These are phyloP conservation scores for Paramecium octaurelia DNA, from an alignment of 73 alveolate species.

Conservation along the genomic window DNA sequence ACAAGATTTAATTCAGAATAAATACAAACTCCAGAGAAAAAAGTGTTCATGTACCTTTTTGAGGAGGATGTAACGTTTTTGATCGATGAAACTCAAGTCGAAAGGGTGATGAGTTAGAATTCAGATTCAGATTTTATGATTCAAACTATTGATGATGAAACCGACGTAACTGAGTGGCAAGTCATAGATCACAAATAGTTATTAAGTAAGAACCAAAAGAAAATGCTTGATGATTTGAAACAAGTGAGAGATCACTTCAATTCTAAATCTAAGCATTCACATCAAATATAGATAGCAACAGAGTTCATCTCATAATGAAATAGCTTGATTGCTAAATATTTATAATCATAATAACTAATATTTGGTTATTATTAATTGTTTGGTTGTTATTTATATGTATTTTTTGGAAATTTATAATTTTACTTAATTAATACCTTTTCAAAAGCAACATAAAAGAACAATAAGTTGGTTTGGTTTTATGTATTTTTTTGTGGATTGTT, in stretches of 20 bases:
- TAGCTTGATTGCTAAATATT: not conserved
- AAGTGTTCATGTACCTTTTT: not conserved
- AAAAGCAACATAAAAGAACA: not conserved
- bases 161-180: slow-evolving; percentile 1
- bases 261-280: not conserved
- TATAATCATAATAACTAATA: not conserved
- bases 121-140: not conserved
- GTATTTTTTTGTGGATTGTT: not conserved
- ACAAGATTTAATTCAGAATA: slow-evolving; percentile 21
- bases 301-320: not conserved
- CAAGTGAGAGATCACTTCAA: not conserved
- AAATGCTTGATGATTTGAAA: not conserved
- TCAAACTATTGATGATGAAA: slow-evolving; percentile 1
- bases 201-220: not conserved
- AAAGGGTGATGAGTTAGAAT: not conserved
- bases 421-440: not conserved
- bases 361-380: not conserved
- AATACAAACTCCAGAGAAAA: not conserved
- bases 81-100: not conserved
- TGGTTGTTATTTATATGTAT: not conserved
- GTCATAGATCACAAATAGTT: not conserved
- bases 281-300: not conserved
- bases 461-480: not conserved
- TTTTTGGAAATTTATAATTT: not conserved
- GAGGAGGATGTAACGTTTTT: not conserved